phyloP scores from a whole-genome alignment of 2,329 filamentous ascomycete genomes.

The Orbilia javanica region DNA sequence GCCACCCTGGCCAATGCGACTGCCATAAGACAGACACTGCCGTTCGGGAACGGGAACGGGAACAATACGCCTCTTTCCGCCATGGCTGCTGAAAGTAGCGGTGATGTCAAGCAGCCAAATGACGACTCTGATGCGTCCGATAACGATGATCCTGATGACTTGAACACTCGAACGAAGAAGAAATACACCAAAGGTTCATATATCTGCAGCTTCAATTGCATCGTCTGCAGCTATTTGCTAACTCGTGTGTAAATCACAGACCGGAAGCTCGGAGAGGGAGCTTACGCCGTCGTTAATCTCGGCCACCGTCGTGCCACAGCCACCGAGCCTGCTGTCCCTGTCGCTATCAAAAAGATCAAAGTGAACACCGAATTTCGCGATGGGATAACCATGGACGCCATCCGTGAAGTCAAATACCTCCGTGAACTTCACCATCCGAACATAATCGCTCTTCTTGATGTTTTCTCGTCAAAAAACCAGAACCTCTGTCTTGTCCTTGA shows the following conservation, averaged over 20 bases:
- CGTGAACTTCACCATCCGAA: conserved; percentile 95
- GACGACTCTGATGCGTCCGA: conserved; percentile 55
- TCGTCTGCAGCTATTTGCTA: neutral
- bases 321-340: conserved; percentile 77
- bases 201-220: neutral
- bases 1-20: conserved; percentile 16
- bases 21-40: conserved; percentile 28
- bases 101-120: conserved; percentile 21
- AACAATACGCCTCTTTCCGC: conserved; percentile 29
- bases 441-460: conserved; percentile 90
- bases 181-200: conserved; percentile 86
- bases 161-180: conserved; percentile 83
- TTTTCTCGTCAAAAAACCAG: conserved; percentile 96
- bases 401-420: conserved; percentile 94
- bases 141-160: conserved; percentile 72
- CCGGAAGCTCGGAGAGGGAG: conserved; percentile 93
- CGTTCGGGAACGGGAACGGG: conserved; percentile 51
- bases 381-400: conserved; percentile 91
- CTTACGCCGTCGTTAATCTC: conserved; percentile 94
- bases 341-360: conserved; percentile 96
- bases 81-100: conserved; percentile 27
- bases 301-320: conserved; percentile 76
- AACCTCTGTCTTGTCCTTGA: conserved; percentile 97
- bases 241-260: conserved; percentile 68
- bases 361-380: conserved; percentile 86